These are phyloP conservation scores for Coniochaeta sp. DNA, from an alignment of 2,329 filamentous ascomycete species.

Conservation along the genomic window DNA sequence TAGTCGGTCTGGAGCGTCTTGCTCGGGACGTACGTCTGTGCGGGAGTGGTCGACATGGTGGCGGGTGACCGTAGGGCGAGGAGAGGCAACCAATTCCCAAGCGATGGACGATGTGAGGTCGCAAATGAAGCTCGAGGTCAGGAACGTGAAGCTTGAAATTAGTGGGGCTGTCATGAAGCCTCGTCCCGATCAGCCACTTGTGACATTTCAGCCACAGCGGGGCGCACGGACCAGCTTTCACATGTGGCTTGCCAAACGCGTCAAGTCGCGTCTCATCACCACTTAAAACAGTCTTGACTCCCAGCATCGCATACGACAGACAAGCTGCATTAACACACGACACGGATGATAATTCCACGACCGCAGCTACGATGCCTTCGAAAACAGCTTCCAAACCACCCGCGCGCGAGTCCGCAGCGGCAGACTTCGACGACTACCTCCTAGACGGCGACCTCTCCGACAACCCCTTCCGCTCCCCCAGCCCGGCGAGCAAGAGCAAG, in stretches of 20 bases:
- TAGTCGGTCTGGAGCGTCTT: constrained; percentile 79
- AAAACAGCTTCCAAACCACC: constrained; percentile 9
- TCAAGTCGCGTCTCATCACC: neutral
- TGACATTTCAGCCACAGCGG: neutral
- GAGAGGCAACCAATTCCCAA: neutral
- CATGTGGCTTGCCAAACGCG: neutral
- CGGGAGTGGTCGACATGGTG: constrained; percentile 31
- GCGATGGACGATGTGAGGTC: constrained; percentile 2
- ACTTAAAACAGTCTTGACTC: neutral
- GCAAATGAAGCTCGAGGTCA: neutral
- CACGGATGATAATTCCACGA: neutral
- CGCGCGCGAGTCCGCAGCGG: neutral
- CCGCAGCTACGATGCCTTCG: constrained; percentile 17
- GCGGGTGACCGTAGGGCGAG: constrained; percentile 10
- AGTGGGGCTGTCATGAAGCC: neutral
- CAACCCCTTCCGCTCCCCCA: constrained; percentile 37
- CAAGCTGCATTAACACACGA: neutral
- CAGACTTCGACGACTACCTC: constrained; percentile 1
- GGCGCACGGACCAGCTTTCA: neutral
- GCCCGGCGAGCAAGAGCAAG: constrained; percentile 34
- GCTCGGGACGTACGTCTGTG: constrained; percentile 55
- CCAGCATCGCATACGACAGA: neutral
- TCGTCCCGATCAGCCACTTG: neutral
- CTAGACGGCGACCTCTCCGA: constrained; percentile 69
- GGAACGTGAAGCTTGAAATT: neutral